Base-by-base conservation (phyloP, 192 early-diverging fungal species). In the Mortierella claussenii region DNA sequence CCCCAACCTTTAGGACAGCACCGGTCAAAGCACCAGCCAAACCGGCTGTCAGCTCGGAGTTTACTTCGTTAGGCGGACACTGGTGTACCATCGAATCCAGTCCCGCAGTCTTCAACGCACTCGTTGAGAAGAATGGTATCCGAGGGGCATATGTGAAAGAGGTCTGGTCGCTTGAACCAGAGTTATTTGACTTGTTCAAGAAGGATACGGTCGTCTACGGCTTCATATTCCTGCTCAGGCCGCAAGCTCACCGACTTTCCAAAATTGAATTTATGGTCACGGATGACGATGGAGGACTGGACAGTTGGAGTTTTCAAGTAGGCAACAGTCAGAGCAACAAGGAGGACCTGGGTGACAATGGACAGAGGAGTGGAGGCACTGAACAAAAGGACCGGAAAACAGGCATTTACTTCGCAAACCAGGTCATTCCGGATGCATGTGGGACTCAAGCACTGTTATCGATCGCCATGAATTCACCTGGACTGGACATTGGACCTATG, bases 391-490 rank as follows among this genome's bases (percentile, higher is more conserved):
- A n/a, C n/a, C n/a, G n/a, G n/a, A n/a, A n/a, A n/a, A n/a, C n/a
- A n/a, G n/a, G n/a, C n/a, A 8, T 62, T 27, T 62, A 51, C 34
- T 62, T 62, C 24, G 60, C 60, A 4, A 34, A 62, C 23, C 36
- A 62, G n/a, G 60, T 62, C 11, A 62, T 62, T 15, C 60, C 60
- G 13, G 48, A 62, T 34, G 60, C 60, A 28, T 62, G 60, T 48
- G 60, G 47, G 32, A 62, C 47, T 18, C 60, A 62, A 40, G 48
- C 60, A 9, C 15, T 51, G 12, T 26, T 62, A 13, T 61, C 60
- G 8, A 50, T 62, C 11, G 48, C 44, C 31, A 21, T 62, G 34
- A 62, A 51, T 13, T 32, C 33, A 5, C 36, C 46, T 17, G 46
- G 23, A 20, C 26, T 62, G 11, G 60, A 62, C 23, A 62, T 51